Percentiles rank a stretch among this genome's conserved stretches.
These are phyloP conservation scores for Senna siamea DNA, from an alignment of 306 rosid genomes.

Conservation along the genomic window DNA sequence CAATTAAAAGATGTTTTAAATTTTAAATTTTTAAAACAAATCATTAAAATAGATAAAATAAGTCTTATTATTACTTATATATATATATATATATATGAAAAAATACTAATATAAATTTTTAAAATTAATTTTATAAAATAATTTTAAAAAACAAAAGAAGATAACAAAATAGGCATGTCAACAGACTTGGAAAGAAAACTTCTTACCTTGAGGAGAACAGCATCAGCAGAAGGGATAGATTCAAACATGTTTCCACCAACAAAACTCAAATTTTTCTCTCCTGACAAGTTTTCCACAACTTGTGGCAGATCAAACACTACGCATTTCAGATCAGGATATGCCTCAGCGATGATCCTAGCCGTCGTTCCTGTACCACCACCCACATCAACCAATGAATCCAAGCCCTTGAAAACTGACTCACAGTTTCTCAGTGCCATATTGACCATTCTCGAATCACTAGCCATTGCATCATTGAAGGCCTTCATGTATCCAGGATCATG, in stretches of 20 bases:
- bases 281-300: neutral
- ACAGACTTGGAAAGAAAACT: too few relatives aligned
- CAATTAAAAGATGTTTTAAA: too few relatives aligned
- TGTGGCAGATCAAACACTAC: constrained; percentile 18
- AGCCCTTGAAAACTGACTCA: constrained; percentile 40
- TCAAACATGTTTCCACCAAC: constrained; percentile 16
- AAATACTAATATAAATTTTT: too few relatives aligned
- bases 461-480: constrained; percentile 35
- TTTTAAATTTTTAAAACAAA: too few relatives aligned
- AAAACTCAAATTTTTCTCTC: neutral
- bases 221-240: neutral
- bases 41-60: too few relatives aligned
- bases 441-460: constrained; percentile 42
- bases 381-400: constrained; percentile 10
- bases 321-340: neutral
- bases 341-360: neutral
- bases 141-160: too few relatives aligned
- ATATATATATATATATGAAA: too few relatives aligned
- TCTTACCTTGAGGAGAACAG: neutral
- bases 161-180: too few relatives aligned
- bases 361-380: constrained; percentile 1
- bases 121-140: too few relatives aligned
- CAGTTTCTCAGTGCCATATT: constrained; percentile 37
- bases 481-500: neutral
- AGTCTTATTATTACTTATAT: too few relatives aligned